Percentiles rank a stretch among this genome's conserved stretches.
These are phyloP conservation scores for Lachancea sp. DNA, from an alignment of 805 yeast genomes.

Conservation along the genomic window DNA sequence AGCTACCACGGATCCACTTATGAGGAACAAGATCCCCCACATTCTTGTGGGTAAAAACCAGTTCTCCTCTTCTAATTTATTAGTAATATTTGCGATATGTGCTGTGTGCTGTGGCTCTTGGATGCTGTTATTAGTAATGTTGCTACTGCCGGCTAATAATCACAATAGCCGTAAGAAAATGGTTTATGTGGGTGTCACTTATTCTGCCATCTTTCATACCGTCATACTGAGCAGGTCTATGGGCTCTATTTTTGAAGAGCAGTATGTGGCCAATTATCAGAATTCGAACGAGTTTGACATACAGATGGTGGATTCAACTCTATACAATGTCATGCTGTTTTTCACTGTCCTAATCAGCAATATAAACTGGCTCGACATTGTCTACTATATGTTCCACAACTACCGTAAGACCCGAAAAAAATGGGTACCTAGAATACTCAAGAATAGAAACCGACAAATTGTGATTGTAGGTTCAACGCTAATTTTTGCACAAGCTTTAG, in stretches of 20 bases:
- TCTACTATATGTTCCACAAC: constrained; percentile 25
- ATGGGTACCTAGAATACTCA: constrained; percentile 18
- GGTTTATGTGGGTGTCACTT: constrained; percentile 51
- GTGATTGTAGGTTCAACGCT: constrained; percentile 13
- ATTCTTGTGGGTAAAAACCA: constrained; percentile 27
- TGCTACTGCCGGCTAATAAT: constrained; percentile 40
- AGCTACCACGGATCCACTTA: constrained; percentile 5
- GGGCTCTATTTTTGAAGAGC: constrained; percentile 37
- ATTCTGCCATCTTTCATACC: constrained; percentile 50
- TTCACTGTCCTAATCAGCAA: constrained; percentile 15
- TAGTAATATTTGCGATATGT: constrained; percentile 46
- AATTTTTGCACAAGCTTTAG: constrained; percentile 11
- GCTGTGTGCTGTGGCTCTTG: constrained; percentile 58
- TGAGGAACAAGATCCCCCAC: constrained; percentile 6
- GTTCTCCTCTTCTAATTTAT: constrained; percentile 36
- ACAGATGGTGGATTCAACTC: constrained; percentile 14
- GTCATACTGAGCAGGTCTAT: constrained; percentile 44
- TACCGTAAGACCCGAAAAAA: constrained; percentile 9
- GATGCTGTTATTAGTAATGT: constrained; percentile 57
- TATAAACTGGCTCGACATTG: constrained; percentile 28
- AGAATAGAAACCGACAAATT: constrained; percentile 18
- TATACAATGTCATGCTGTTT: constrained; percentile 16
- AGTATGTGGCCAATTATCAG: constrained; percentile 48
- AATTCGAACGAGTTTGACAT: constrained; percentile 39
- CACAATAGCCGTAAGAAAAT: constrained; percentile 49